Percentiles rank a stretch among this genome's conserved stretches.
Conservation (phyloP, 257 asterid species). For the Przewalskia tangutica region DNA sequence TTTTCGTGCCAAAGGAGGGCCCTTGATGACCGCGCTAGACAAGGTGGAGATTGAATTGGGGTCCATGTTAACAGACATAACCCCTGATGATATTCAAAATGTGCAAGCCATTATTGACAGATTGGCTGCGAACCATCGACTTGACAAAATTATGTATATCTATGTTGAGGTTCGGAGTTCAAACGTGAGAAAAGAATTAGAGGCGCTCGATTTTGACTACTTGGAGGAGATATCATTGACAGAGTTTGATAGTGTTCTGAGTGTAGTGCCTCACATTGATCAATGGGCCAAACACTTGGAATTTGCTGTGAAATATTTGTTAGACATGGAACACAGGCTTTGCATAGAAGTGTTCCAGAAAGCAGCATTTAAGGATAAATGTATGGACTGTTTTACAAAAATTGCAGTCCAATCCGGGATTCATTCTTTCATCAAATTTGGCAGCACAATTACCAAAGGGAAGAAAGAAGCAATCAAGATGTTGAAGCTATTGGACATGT, state of each 20-base stretch:
- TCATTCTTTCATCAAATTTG: constrained; percentile 41
- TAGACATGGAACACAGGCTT: constrained; percentile 49
- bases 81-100: constrained; percentile 22
- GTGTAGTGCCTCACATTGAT: constrained; percentile 36
- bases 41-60: constrained; percentile 44
- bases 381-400: constrained; percentile 52
- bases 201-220: constrained; percentile 34
- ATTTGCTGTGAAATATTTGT: constrained; percentile 45
- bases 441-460: constrained; percentile 34
- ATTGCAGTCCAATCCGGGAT: constrained; percentile 56
- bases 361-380: constrained; percentile 24
- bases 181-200: constrained; percentile 30
- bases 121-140: constrained; percentile 33
- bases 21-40: constrained; percentile 27
- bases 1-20: constrained; percentile 28
- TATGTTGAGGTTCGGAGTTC: constrained; percentile 43
- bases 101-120: constrained; percentile 44
- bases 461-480: constrained; percentile 85
- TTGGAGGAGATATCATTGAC: constrained; percentile 43
- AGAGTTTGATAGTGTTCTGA: constrained; percentile 44
- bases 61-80: background rate
- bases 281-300: constrained; percentile 66
- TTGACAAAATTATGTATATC: constrained; percentile 38
- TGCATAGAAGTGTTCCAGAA: constrained; percentile 42
- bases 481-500: constrained; percentile 53